Conservation (phyloP, 176 grass and related monocot species). For the Juncus effusus region DNA sequence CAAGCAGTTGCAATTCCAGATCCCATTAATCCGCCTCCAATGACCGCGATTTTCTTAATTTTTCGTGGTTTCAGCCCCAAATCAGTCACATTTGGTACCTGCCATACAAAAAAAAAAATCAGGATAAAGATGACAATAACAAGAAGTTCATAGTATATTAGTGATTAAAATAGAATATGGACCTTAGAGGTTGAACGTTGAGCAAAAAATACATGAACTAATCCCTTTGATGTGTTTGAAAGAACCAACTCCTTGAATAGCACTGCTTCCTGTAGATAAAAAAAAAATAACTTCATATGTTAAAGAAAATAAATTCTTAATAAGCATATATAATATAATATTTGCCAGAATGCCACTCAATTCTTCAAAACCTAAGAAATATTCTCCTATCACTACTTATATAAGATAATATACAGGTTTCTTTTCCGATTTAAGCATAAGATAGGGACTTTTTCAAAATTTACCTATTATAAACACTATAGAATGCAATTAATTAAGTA, state of each 20-base stretch:
- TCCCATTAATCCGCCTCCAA: constrained; percentile 97
- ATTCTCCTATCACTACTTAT: neutral
- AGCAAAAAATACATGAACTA: constrained; percentile 88
- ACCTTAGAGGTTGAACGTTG: constrained; percentile 89
- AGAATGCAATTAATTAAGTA: neutral
- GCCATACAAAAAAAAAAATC: constrained; percentile 21
- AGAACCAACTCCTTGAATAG: constrained; percentile 81
- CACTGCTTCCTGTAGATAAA: constrained; percentile 70
- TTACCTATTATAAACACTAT: neutral
- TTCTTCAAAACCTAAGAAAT: neutral
- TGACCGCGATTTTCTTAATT: constrained; percentile 87
- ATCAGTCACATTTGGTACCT: constrained; percentile 95
- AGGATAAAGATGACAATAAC: constrained; percentile 19
- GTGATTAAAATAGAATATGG: constrained; percentile 23
- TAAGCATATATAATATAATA: neutral
- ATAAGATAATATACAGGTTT: neutral
- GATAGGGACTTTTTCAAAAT: neutral
- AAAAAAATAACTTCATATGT: neutral
- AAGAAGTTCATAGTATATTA: neutral
- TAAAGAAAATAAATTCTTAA: neutral
- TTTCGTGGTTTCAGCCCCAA: constrained; percentile 81
- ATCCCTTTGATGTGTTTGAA: constrained; percentile 65
- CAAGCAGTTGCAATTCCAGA: constrained; percentile 98
- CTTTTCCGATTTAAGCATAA: constrained; percentile 6
- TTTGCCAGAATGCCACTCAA: neutral